A percentile compares a stretch with the other conserved stretches of the same genome.
Evolutionary conservation across 148 eudicot genomes (phyloP).

Genomic region (Rhododendron molle): DNA sequence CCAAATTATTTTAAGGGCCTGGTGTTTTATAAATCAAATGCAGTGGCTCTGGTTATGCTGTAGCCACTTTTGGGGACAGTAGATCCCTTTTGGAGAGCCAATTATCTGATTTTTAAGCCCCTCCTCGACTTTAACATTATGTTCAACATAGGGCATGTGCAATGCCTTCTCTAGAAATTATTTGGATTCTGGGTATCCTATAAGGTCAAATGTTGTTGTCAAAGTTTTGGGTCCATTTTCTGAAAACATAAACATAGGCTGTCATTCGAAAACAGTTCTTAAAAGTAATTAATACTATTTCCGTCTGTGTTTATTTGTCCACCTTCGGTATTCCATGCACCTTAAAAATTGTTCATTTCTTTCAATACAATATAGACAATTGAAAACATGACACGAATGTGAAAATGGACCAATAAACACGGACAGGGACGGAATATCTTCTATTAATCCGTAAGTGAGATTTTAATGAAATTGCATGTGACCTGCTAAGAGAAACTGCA

Average conservation of each 20-base stretch:
- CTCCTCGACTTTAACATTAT: not conserved
- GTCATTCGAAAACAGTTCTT: not conserved
- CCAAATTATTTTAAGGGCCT: no score
- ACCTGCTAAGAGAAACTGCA: not conserved
- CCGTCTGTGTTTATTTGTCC: no score
- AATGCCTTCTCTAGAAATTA: slow-evolving; percentile 6
- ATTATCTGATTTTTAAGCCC: not conserved
- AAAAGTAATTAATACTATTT: not conserved
- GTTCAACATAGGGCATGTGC: slow-evolving; percentile 23
- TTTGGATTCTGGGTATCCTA: not conserved
- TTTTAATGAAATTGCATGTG: not conserved
- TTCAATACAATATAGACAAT: no score
- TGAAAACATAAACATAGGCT: not conserved
- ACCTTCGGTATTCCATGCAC: no score
- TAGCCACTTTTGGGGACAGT: slow-evolving; percentile 51
- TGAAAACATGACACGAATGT: not conserved
- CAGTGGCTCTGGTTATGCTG: slow-evolving; percentile 45
- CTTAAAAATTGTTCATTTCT: not conserved
- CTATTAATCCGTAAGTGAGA: not conserved
- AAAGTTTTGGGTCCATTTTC: not conserved
- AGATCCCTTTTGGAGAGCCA: slow-evolving; percentile 31
- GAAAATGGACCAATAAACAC: not conserved
- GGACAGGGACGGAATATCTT: not conserved
- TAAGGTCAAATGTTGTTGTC: not conserved
- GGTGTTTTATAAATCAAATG: slow-evolving; percentile 21